Percentiles rank a stretch among this genome's conserved stretches.
These are phyloP conservation scores for Debaryomyces singareniensis DNA, from an alignment of 1,139 yeast genomes.

Conservation along the genomic window DNA sequence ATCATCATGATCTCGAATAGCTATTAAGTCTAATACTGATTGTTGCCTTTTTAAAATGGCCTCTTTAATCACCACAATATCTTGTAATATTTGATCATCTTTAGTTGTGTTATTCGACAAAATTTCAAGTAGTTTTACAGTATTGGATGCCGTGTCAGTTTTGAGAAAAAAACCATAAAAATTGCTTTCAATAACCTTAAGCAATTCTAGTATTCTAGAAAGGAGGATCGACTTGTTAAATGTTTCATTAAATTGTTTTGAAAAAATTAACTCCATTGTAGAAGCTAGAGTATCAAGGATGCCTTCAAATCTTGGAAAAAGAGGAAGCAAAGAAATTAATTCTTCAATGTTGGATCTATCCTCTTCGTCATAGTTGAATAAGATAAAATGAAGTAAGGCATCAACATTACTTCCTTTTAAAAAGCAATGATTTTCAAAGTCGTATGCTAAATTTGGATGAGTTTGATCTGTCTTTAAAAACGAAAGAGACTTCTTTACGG, in stretches of 20 bases:
- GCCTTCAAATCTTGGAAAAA: slow-evolving; percentile 53
- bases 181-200: slow-evolving; percentile 26
- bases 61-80: slow-evolving; percentile 19
- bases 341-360: slow-evolving; percentile 27
- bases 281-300: slow-evolving; percentile 36
- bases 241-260: neutral
- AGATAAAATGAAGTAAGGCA: slow-evolving; percentile 65
- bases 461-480: slow-evolving; percentile 27
- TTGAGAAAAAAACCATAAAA: slow-evolving; percentile 36
- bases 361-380: slow-evolving; percentile 34
- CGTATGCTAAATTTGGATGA: slow-evolving; percentile 66
- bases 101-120: slow-evolving; percentile 11
- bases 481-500: neutral
- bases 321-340: slow-evolving; percentile 54
- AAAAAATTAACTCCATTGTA: slow-evolving; percentile 11
- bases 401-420: slow-evolving; percentile 38
- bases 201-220: slow-evolving; percentile 33
- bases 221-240: slow-evolving; percentile 22
- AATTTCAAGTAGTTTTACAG: slow-evolving; percentile 28
- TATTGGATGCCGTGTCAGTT: slow-evolving; percentile 34
- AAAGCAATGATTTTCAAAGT: slow-evolving; percentile 33
- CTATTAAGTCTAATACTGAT: slow-evolving; percentile 24
- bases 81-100: slow-evolving; percentile 6
- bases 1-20: slow-evolving; percentile 10
- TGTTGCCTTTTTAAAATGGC: slow-evolving; percentile 32